These are phyloP conservation scores for Trifolium subterraneum DNA, from an alignment of 306 rosid genomes.

Conservation along the genomic window DNA sequence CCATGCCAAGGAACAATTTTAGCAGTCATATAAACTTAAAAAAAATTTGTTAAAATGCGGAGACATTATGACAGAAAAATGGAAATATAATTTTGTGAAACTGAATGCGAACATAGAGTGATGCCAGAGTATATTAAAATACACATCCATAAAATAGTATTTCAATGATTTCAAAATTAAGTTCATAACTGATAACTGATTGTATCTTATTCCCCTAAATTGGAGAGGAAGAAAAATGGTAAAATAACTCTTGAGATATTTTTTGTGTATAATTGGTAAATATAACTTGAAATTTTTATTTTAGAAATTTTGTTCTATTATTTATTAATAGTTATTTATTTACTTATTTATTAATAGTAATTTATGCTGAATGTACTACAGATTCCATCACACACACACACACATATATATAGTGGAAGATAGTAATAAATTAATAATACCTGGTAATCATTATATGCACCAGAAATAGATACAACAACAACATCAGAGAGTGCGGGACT, in stretches of 20 bases:
- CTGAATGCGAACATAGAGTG: neutral
- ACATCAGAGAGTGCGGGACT: constrained; percentile 78
- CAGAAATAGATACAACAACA: constrained; percentile 87
- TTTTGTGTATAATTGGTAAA: neutral
- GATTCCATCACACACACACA: no score
- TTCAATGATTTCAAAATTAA: neutral
- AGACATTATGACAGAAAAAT: neutral
- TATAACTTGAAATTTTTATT: neutral
- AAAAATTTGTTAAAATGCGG: constrained; percentile 19
- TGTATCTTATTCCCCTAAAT: neutral
- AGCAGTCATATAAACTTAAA: constrained; percentile 31
- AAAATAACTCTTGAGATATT: neutral
- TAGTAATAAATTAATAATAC: constrained; percentile 46
- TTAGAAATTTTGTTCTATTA: constrained; percentile 5
- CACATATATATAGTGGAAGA: constrained; percentile 16
- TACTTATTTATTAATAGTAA: constrained; percentile 1
- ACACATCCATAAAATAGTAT: neutral
- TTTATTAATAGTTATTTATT: neutral
- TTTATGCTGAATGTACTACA: constrained; percentile 14
- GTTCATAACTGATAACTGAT: neutral
- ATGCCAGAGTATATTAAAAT: neutral
- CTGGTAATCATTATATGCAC: constrained; percentile 93
- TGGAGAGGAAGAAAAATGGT: neutral
- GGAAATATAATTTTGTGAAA: constrained; percentile 32
- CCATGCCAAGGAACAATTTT: constrained; percentile 33